phyloP scores from a whole-genome alignment of 148 eudicot species.

The Nepenthes mirabilis region DNA sequence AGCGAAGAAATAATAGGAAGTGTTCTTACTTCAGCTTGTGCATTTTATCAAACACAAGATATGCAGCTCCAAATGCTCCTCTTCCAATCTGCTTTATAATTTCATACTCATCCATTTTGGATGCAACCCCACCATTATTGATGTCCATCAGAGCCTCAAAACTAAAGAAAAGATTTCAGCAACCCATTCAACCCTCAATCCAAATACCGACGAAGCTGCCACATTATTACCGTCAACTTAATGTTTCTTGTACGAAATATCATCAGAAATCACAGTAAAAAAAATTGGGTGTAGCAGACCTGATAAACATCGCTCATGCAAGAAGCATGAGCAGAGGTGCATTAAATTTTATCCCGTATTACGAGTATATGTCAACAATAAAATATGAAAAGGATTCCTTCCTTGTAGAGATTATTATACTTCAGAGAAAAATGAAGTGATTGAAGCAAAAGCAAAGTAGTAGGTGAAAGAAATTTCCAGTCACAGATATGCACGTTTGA shows the following conservation, averaged over 20 bases:
- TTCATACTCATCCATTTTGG: slow-evolving; percentile 78
- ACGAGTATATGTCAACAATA: background rate
- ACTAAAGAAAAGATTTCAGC: slow-evolving; percentile 6
- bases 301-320: slow-evolving; percentile 23
- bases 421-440: background rate
- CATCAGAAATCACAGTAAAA: slow-evolving; percentile 13
- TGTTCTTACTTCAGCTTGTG: slow-evolving; percentile 43
- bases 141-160: slow-evolving; percentile 3
- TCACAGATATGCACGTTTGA: slow-evolving; percentile 6
- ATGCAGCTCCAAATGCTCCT: slow-evolving; percentile 75
- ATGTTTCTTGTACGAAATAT: background rate
- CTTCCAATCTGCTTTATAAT: slow-evolving; percentile 76
- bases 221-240: slow-evolving; percentile 2
- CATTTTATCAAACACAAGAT: slow-evolving; percentile 53
- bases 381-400: background rate
- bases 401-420: background rate
- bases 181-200: slow-evolving; percentile 3
- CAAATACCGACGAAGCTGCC: slow-evolving; percentile 3
- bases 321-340: slow-evolving; percentile 20
- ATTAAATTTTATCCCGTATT: slow-evolving; percentile 11
- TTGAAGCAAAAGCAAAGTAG: slow-evolving; percentile 21
- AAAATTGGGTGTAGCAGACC: slow-evolving; percentile 13
- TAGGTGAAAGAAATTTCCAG: slow-evolving; percentile 1
- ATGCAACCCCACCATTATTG: slow-evolving; percentile 33
- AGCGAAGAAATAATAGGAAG: background rate